These are phyloP conservation scores for Lathyrus sativus DNA, from an alignment of 306 rosid species.

Conservation along the genomic window DNA sequence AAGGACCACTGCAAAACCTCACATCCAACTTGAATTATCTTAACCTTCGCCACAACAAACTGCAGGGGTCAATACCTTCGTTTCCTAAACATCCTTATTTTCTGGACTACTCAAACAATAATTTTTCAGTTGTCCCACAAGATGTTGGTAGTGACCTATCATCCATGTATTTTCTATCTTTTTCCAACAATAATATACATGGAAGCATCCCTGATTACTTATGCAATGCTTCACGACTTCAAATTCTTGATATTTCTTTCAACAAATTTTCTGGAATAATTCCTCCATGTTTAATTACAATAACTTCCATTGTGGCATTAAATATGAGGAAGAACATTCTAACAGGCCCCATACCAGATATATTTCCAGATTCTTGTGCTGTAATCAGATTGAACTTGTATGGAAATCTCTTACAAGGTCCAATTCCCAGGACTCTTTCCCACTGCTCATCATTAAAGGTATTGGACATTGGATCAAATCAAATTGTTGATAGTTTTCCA, in stretches of 20 bases:
- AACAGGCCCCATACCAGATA: slow-evolving; percentile 25
- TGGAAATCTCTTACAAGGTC: slow-evolving; percentile 4
- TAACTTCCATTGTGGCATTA: slow-evolving; percentile 15
- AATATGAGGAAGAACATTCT: slow-evolving; percentile 30
- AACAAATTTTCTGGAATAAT: slow-evolving; percentile 36
- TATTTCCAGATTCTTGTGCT: slow-evolving; percentile 10
- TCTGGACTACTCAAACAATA: slow-evolving; percentile 49
- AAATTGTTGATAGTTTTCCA: slow-evolving; percentile 32
- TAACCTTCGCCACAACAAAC: neutral
- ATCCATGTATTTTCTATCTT: neutral
- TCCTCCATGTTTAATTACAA: slow-evolving; percentile 34
- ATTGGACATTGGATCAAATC: slow-evolving; percentile 44
- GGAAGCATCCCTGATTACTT: slow-evolving; percentile 39
- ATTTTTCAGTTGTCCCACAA: slow-evolving; percentile 31
- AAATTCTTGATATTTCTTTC: slow-evolving; percentile 43
- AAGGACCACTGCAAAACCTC: too few species aligned
- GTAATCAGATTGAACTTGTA: slow-evolving; percentile 35
- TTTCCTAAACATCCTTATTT: neutral
- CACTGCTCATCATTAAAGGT: slow-evolving; percentile 16
- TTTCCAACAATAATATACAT: slow-evolving; percentile 30
- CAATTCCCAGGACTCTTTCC: slow-evolving; percentile 43
- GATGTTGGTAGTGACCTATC: slow-evolving; percentile 15
- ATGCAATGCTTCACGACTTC: slow-evolving; percentile 24
- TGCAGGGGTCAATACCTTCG: neutral
- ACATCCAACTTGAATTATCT: too few species aligned